Base-by-base conservation (phyloP, 352 stramenopile species). In the Globisporangium spinosum region DNA sequence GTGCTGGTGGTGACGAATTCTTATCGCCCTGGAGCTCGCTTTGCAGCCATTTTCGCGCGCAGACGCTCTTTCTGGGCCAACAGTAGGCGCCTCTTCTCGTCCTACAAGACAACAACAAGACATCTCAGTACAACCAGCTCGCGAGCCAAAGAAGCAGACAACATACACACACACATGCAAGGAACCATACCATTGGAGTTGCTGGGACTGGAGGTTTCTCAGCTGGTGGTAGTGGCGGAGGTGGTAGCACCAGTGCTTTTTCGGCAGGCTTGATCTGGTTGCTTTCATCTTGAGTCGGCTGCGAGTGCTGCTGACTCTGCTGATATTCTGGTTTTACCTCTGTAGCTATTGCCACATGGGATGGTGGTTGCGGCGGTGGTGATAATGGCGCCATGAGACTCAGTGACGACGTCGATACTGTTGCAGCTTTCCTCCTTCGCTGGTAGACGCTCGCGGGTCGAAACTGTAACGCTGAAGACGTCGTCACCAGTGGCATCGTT, bases 21-120 rank as follows among this genome's bases (percentile, higher is more conserved):
- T 54, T 17, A 62, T 0, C 53, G 29, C 3, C 2, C 49, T 3
- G 64, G 17, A 25, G 47, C 32, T 61, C 58, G 34, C 35, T 51
- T 77, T 27, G 78, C 81, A 51, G 80, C 76, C 59, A 93, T 71
- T 62, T 91, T 93, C 0, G 80, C 82, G 9, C 81, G 78, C 17
- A 93, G 58, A 5, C 83, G 73, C 65, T 91, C 83, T 59, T 90
- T 91, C 58, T 93, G 85, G 32, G 74, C 83, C 29, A 89, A 7
- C 13, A 93, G 55, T 10, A 78, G 58, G 49, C 75, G 71, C 66
- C 80, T 90, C 70, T 91, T 91, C 2, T 74, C 66, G 9, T 89
- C 80, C 76, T 87, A 53, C 29, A 35, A 25, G 15, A 64, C 4
- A 49, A 1, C 27, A 58, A 17, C 4, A 3, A 45, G 38, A 45